Conservation (phyloP, 2,329 filamentous ascomycete species). For the Incumbomyces delicatus region DNA sequence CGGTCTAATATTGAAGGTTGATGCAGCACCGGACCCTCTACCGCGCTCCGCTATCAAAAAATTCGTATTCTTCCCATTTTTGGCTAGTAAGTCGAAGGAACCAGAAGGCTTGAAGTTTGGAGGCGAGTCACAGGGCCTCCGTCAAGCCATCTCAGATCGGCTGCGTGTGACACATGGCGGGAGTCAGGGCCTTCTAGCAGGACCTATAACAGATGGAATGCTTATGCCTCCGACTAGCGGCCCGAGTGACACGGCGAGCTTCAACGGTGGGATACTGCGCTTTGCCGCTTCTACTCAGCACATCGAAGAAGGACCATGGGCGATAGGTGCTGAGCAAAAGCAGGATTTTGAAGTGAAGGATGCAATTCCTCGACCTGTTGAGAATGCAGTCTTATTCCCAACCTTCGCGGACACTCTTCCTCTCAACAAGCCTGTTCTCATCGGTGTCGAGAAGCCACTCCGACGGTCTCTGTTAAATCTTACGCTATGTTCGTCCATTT, state of each 20-base stretch:
- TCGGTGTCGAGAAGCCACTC: slow-evolving; percentile 74
- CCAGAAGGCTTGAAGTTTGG: slow-evolving; percentile 71
- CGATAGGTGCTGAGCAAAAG: slow-evolving; percentile 66
- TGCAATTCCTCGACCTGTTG: slow-evolving; percentile 57
- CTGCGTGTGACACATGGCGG: slow-evolving; percentile 53
- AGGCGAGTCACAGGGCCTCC: slow-evolving; percentile 72
- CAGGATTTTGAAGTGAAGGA: slow-evolving; percentile 65
- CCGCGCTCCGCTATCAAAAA: slow-evolving; percentile 55
- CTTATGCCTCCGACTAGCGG: slow-evolving; percentile 55
- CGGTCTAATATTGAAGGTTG: slow-evolving; percentile 77
- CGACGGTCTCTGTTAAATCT: slow-evolving; percentile 65
- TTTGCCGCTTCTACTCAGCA: slow-evolving; percentile 53
- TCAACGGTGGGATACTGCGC: slow-evolving; percentile 75
- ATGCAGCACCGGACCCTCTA: slow-evolving; percentile 67
- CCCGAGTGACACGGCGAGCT: slow-evolving; percentile 48
- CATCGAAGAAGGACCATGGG: slow-evolving; percentile 46
- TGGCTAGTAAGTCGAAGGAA: slow-evolving; percentile 44
- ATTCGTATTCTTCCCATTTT: slow-evolving; percentile 75
- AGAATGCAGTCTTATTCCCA: slow-evolving; percentile 28
- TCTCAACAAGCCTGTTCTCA: slow-evolving; percentile 50
- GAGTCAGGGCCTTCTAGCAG: slow-evolving; percentile 59
- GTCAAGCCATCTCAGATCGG: slow-evolving; percentile 61
- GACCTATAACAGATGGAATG: slow-evolving; percentile 82
- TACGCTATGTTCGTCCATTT: slow-evolving; percentile 74
- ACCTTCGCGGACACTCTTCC: slow-evolving; percentile 49